A percentile compares a stretch with the other conserved stretches of the same genome.
Evolutionary conservation across 2,329 filamentous ascomycete genomes (phyloP).

Genomic region (Colletotrichum tanaceti): DNA sequence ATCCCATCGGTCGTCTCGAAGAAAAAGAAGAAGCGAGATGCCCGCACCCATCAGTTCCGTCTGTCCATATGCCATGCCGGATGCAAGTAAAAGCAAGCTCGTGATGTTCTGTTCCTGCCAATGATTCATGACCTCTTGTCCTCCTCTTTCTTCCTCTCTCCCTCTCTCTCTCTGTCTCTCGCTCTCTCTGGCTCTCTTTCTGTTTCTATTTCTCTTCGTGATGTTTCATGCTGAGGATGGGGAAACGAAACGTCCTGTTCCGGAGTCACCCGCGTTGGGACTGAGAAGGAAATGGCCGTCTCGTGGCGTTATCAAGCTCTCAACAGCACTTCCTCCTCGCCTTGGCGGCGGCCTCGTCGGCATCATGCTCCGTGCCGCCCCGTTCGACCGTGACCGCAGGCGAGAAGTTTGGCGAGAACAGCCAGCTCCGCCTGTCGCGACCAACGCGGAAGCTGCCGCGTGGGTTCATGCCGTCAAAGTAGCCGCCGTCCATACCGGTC

Average conservation of each 20-base stretch:
- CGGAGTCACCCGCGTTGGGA: neutral
- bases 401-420: constrained; percentile 66
- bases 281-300: neutral
- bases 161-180: neutral
- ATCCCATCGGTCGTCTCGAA: neutral
- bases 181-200: neutral
- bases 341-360: constrained; percentile 38
- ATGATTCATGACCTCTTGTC: neutral
- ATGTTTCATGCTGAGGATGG: neutral
- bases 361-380: constrained; percentile 47
- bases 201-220: neutral
- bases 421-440: constrained; percentile 68
- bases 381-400: constrained; percentile 63
- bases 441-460: constrained; percentile 68
- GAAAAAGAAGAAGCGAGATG: neutral
- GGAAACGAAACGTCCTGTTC: neutral
- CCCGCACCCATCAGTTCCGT: neutral
- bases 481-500: constrained; percentile 58
- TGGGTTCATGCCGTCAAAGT: constrained; percentile 63
- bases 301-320: constrained; percentile 39
- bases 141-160: neutral
- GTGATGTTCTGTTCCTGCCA: neutral
- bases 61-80: constrained; percentile 12
- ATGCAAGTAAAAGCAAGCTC: neutral
- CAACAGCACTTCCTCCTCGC: constrained; percentile 46